Conservation (phyloP, 140 eudicot species). For the Stevia rebaudiana region DNA sequence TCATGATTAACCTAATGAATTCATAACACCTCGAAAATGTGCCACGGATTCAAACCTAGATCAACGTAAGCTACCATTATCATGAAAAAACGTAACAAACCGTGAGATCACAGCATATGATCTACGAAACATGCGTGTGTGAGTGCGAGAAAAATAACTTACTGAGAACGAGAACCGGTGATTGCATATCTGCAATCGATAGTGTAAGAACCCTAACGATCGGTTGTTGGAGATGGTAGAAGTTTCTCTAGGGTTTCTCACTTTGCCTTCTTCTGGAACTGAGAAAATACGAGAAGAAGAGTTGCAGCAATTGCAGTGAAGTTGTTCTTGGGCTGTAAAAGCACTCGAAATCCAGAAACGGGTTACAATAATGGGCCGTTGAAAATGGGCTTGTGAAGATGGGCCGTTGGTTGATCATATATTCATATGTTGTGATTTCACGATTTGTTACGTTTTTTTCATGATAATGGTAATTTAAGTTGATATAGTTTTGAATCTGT, state of each 20-base stretch:
- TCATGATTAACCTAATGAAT: slow-evolving; percentile 3
- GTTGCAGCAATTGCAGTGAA: neutral
- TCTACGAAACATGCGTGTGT: neutral
- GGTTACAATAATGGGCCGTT: neutral
- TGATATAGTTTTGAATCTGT: slow-evolving; percentile 9
- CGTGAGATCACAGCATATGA: slow-evolving; percentile 19
- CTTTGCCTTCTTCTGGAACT: neutral
- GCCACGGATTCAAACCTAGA: neutral
- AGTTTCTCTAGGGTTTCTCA: slow-evolving; percentile 30
- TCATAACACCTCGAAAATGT: neutral
- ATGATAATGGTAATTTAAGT: neutral
- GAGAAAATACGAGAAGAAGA: slow-evolving; percentile 11
- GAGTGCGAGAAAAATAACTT: slow-evolving; percentile 4
- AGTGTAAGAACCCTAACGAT: slow-evolving; percentile 11
- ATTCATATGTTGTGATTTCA: too few species aligned
- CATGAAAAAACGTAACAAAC: neutral
- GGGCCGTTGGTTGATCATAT: neutral
- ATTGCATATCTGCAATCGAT: slow-evolving; percentile 25
- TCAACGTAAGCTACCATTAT: slow-evolving; percentile 5
- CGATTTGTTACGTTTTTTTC: neutral
- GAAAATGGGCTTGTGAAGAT: neutral
- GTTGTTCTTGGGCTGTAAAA: neutral
- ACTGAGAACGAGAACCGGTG: slow-evolving; percentile 48
- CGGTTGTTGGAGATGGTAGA: slow-evolving; percentile 13
- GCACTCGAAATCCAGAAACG: neutral